These are phyloP conservation scores for Sideroxylon spinosum DNA, from an alignment of 179 eudicot genomes.

Conservation along the genomic window DNA sequence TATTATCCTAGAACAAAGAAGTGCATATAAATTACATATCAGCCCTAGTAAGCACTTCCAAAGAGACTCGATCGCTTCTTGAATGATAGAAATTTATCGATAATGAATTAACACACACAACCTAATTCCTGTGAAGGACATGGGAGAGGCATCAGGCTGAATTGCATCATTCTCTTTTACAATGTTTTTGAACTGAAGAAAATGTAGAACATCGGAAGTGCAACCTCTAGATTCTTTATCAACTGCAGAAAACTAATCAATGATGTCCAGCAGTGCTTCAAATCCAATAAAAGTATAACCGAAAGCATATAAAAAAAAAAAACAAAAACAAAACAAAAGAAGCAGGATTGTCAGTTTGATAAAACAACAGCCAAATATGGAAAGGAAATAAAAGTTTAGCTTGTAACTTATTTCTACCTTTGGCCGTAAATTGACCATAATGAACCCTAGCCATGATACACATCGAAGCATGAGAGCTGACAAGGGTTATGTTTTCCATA, in stretches of 20 bases:
- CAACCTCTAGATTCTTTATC: conserved; percentile 47
- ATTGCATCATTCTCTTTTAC: conserved; percentile 26
- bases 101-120: conserved; percentile 38
- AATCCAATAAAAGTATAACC: conserved; percentile 41
- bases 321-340: too few relatives aligned
- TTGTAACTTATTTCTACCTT: conserved; percentile 41
- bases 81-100: conserved; percentile 40
- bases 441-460: conserved; percentile 54
- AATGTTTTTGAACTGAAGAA: conserved; percentile 46
- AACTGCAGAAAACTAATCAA: conserved; percentile 57
- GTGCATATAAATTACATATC: conserved; percentile 50
- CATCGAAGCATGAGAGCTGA: conserved; percentile 30
- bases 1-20: conserved; percentile 46
- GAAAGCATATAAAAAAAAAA: not conserved
- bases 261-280: conserved; percentile 48
- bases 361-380: conserved; percentile 3
- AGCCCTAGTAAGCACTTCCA: conserved; percentile 44
- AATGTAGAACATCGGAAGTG: conserved; percentile 54
- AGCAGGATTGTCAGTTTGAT: not conserved
- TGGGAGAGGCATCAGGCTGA: conserved; percentile 31
- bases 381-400: conserved; percentile 6
- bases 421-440: conserved; percentile 49
- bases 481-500: too few relatives aligned
- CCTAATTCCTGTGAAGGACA: conserved; percentile 38
- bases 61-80: conserved; percentile 27